Conservation (phyloP, 2,329 filamentous ascomycete genomes). For the Nemania sp. region DNA sequence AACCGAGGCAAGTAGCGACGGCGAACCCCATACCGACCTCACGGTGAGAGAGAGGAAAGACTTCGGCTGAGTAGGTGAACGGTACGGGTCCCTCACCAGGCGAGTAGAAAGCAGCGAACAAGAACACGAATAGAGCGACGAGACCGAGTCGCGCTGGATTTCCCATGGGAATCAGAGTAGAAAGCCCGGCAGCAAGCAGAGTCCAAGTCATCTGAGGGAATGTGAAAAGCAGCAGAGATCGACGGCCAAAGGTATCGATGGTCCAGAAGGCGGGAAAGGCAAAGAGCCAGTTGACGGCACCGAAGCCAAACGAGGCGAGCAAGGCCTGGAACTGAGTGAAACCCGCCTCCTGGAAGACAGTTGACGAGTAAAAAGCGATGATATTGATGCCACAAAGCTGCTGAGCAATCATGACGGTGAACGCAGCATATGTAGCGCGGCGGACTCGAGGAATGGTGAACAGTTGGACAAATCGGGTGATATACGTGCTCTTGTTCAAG, state of each 20-base stretch:
- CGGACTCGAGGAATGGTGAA: conserved; percentile 72
- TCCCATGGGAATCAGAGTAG: conserved; percentile 51
- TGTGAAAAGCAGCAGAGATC: conserved; percentile 65
- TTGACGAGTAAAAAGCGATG: conserved; percentile 75
- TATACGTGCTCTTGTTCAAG: conserved; percentile 57
- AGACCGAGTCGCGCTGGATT: conserved; percentile 44
- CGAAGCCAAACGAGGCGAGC: conserved; percentile 67
- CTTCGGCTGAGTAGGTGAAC: conserved; percentile 70
- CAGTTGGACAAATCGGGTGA: conserved; percentile 65
- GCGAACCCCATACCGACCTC: conserved; percentile 74
- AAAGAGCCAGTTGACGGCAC: conserved; percentile 67
- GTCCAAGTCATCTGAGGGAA: conserved; percentile 72
- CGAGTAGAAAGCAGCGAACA: conserved; percentile 67
- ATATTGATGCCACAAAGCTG: conserved; percentile 75
- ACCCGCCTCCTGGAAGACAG: conserved; percentile 63
- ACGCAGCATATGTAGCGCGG: conserved; percentile 75
- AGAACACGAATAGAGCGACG: conserved; percentile 63
- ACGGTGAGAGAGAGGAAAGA: conserved; percentile 71
- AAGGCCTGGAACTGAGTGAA: conserved; percentile 60
- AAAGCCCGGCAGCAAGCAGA: conserved; percentile 65
- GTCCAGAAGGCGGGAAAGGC: conserved; percentile 68
- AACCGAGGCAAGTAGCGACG: conserved; percentile 67
- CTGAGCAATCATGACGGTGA: conserved; percentile 79
- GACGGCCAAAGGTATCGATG: conserved; percentile 69
- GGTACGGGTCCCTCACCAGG: conserved; percentile 70